phyloP scores from a whole-genome alignment of 441 rosid genomes.

The Macaranga tanarius region DNA sequence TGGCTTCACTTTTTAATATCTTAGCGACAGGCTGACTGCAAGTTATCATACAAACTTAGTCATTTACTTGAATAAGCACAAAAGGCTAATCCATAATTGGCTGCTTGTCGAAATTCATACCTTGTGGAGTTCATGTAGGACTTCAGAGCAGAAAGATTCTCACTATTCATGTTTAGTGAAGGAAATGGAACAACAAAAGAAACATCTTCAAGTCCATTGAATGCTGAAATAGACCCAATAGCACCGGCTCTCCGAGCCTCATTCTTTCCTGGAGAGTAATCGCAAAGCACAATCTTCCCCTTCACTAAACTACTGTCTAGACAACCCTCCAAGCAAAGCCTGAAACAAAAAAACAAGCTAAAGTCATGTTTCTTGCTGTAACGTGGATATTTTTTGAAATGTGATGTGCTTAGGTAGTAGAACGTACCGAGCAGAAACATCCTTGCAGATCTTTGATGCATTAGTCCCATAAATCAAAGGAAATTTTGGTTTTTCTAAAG shows the following conservation, averaged over 20 bases:
- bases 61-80: background rate
- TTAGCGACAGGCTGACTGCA: slow-evolving; percentile 31
- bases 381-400: background rate
- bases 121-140: slow-evolving; percentile 31
- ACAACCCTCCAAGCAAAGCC: slow-evolving; percentile 28
- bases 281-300: slow-evolving; percentile 45
- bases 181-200: slow-evolving; percentile 34
- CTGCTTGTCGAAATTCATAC: slow-evolving; percentile 19
- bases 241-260: slow-evolving; percentile 34
- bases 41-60: background rate
- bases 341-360: slow-evolving; percentile 6
- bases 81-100: background rate
- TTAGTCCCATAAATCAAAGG: slow-evolving; percentile 39
- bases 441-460: slow-evolving; percentile 22
- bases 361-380: background rate
- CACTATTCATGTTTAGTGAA: slow-evolving; percentile 21
- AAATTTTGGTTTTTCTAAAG: slow-evolving; percentile 27
- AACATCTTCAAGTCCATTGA: background rate
- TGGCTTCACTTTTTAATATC: slow-evolving; percentile 29
- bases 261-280: background rate
- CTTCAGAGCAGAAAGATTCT: slow-evolving; percentile 10
- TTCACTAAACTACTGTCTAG: slow-evolving; percentile 30
- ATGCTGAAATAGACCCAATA: slow-evolving; percentile 18
- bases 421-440: slow-evolving; percentile 27
- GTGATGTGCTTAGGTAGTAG: background rate